These are phyloP conservation scores for Fusarium pininemorale DNA, from an alignment of 2,329 filamentous ascomycete species.

Conservation along the genomic window DNA sequence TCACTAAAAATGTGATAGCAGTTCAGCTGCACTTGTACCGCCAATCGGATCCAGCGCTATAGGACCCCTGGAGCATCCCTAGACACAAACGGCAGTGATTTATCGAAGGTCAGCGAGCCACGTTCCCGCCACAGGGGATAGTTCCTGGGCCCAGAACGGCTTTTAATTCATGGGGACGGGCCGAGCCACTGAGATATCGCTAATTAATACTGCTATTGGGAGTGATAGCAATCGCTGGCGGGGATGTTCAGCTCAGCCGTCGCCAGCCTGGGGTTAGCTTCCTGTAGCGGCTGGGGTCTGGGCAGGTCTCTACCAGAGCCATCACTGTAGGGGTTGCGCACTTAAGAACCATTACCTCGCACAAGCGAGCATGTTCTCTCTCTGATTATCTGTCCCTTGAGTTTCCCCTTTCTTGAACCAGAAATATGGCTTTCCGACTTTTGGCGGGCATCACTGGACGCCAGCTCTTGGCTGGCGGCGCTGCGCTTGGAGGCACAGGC, in stretches of 20 bases:
- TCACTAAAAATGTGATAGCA: neutral
- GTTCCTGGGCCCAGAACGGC: neutral
- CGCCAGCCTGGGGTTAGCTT: neutral
- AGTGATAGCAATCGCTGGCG: neutral
- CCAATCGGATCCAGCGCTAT: neutral
- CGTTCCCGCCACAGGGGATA: neutral
- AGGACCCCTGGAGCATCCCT: neutral
- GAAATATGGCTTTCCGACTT: neutral
- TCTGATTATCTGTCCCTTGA: neutral
- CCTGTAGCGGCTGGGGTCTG: neutral
- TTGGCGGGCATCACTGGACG: neutral
- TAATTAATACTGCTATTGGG: neutral
- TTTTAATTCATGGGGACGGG: neutral
- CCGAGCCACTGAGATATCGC: neutral
- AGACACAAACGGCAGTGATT: neutral
- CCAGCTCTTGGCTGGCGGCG: neutral
- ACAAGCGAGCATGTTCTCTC: rapidly evolving
- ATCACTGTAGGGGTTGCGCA: neutral
- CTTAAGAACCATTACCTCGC: neutral
- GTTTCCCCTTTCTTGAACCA: rapidly evolving
- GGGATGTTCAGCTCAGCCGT: neutral
- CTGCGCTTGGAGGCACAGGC: neutral
- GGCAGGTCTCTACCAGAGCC: neutral
- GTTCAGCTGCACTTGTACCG: neutral
- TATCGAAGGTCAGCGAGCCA: neutral